These are phyloP conservation scores for Discostella stelligeroides DNA, from an alignment of 108 stramenopile species.

Conservation along the genomic window DNA sequence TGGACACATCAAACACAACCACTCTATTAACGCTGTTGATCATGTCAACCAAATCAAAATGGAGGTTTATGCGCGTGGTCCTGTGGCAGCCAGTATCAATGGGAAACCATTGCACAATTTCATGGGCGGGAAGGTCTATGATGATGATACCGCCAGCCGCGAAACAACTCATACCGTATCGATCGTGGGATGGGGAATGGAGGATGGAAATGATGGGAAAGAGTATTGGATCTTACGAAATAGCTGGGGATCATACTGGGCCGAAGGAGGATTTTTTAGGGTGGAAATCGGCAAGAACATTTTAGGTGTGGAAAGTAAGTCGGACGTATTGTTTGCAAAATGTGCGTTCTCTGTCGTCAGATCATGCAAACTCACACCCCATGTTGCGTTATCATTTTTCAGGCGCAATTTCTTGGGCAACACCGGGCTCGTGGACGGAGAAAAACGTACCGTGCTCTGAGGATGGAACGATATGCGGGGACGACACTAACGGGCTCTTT, in stretches of 20 bases:
- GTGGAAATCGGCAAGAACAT: slow-evolving; percentile 71
- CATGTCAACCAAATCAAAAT: slow-evolving; percentile 41
- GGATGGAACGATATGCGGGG: slow-evolving; percentile 61
- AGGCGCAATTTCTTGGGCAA: slow-evolving; percentile 70
- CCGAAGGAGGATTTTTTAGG: slow-evolving; percentile 64
- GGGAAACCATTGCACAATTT: slow-evolving; percentile 63
- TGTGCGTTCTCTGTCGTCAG: background rate
- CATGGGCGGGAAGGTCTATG: slow-evolving; percentile 73
- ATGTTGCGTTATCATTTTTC: too few relatives aligned
- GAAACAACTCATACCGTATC: slow-evolving; percentile 83
- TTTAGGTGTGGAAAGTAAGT: slow-evolving; percentile 67
- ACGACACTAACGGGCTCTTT: background rate
- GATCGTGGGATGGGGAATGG: slow-evolving; percentile 89
- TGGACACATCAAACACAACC: background rate
- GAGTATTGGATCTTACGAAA: slow-evolving; percentile 92
- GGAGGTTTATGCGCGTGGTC: slow-evolving; percentile 88
- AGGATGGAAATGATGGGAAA: slow-evolving; percentile 52
- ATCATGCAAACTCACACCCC: background rate
- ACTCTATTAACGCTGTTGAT: slow-evolving; percentile 6
- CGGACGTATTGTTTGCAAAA: background rate
- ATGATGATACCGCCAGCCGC: slow-evolving; percentile 47
- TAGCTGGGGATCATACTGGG: slow-evolving; percentile 63
- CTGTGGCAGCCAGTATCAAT: slow-evolving; percentile 86
- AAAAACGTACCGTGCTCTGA: slow-evolving; percentile 57
- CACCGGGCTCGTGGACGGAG: slow-evolving; percentile 62